Conservation (phyloP, 495 filamentous ascomycete genomes). For the Talaromyces borbonicus region DNA sequence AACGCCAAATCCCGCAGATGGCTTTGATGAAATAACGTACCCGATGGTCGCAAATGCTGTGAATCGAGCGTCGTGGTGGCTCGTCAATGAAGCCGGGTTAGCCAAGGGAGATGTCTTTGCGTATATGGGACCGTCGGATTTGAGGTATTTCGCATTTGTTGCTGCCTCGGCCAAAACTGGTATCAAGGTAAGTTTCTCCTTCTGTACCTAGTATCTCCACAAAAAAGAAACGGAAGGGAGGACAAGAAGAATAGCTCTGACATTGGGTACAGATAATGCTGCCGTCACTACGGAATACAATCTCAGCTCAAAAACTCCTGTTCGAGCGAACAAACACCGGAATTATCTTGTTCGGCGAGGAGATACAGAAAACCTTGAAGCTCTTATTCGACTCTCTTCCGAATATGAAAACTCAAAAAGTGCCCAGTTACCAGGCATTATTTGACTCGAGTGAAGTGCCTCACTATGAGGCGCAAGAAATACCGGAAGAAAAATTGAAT, state of each 20-base stretch:
- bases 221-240: no score
- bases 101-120: conserved; percentile 10
- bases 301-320: background rate
- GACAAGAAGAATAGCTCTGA: no score
- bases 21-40: conserved; percentile 23
- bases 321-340: conserved; percentile 2
- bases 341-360: background rate
- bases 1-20: conserved; percentile 2
- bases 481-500: conserved; percentile 1
- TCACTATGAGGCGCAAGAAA: conserved; percentile 5
- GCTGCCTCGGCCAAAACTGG: conserved; percentile 17
- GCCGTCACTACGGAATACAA: conserved; percentile 4
- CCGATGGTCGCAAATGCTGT: conserved; percentile 35
- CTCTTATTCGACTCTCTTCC: background rate
- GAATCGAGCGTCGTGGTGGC: conserved; percentile 36
- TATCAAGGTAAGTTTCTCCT: background rate
- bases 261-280: conserved; percentile 1
- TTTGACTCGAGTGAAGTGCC: background rate
- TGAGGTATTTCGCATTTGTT: conserved; percentile 16
- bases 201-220: no score
- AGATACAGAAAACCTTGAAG: conserved; percentile 1
- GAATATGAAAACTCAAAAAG: background rate
- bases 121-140: conserved; percentile 17
- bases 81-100: conserved; percentile 14
- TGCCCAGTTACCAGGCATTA: background rate